Conservation (phyloP, 306 rosid genomes). For the Acacia melanoxylon region DNA sequence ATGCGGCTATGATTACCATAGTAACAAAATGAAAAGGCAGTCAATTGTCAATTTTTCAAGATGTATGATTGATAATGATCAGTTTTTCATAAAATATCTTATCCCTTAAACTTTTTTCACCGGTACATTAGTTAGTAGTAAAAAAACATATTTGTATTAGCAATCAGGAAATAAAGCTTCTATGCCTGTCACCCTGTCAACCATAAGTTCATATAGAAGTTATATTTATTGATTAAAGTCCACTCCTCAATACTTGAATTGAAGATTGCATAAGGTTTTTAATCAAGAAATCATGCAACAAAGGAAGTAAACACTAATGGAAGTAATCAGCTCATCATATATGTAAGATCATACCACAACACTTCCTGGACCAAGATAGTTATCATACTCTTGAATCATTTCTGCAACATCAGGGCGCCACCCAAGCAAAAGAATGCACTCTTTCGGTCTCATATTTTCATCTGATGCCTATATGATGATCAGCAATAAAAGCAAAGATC, state of each 20-base stretch:
- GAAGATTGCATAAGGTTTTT: slow-evolving; percentile 5
- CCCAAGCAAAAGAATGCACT: slow-evolving; percentile 84
- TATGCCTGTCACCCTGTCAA: not conserved
- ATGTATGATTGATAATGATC: not conserved
- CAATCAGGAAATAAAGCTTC: not conserved
- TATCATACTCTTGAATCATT: slow-evolving; percentile 94
- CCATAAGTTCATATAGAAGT: not conserved
- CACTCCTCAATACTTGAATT: not conserved
- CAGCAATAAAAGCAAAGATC: slow-evolving; percentile 10
- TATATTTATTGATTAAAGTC: not conserved
- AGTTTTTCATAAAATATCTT: not conserved
- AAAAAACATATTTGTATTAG: not conserved
- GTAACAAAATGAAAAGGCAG: not conserved
- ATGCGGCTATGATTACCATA: not conserved
- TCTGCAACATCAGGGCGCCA: slow-evolving; percentile 83
- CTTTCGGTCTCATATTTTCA: slow-evolving; percentile 73
- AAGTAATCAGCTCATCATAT: not conserved
- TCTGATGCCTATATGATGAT: slow-evolving; percentile 66
- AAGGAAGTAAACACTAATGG: not conserved
- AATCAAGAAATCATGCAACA: not conserved
- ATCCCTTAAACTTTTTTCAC: not conserved
- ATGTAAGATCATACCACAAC: slow-evolving; percentile 62
- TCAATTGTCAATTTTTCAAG: not conserved
- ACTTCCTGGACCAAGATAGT: slow-evolving; percentile 98
- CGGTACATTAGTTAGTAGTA: not conserved